Evolutionary conservation across 2,329 filamentous ascomycete species (phyloP), one percentile per base, ranked within the genome.

Genomic region (Penicillium thymicola): DNA sequence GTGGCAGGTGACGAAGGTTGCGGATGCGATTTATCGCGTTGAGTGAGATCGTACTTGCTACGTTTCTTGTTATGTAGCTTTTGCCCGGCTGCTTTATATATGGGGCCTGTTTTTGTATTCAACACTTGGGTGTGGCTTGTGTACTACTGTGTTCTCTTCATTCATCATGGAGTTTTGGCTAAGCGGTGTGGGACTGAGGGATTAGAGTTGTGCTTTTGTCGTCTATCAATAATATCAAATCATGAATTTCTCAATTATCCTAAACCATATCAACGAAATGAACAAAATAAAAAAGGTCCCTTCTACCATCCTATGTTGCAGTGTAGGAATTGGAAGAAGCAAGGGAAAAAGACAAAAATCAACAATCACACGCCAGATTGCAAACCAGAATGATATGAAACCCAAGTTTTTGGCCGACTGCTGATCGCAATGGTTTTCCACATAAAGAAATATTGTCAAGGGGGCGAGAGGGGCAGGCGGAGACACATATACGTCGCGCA

Each of bases 1-100:
- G 93, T 80, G 76, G 40, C 83, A 91, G 74, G 92, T 96, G 32
- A 86, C 85, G 1, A 88, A 83, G 70, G 93, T 97, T 87, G 85
- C 90, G 9, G 93, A 97, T 81, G 92, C 92, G n/a, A 92, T 97
- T 53, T 96, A 90, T 84, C 81, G 90, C 65, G 66, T 64, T 42
- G 54, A 66, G 28, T 60, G 32, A 59, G 45, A 25, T 45, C 14
- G 38, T 44, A 18, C 27, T 32, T 14, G 11, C 27, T 16, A 25
- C 13, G 34, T 25, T 32, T n/a, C 23, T 32, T 52, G 8, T 14
- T 2, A 16, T 45, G 28, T 57, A 43, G 36, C 36, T 9, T 9
- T 44, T 54, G 45, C 38, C 23, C 37, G 4, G 36, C 37, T 45
- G 27, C 18, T 46, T 11, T 46, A 14, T 47, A 43, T 25, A 42